Conservation (phyloP, 2,329 filamentous ascomycete species). For the Phymatotrichopsis omnivora region DNA sequence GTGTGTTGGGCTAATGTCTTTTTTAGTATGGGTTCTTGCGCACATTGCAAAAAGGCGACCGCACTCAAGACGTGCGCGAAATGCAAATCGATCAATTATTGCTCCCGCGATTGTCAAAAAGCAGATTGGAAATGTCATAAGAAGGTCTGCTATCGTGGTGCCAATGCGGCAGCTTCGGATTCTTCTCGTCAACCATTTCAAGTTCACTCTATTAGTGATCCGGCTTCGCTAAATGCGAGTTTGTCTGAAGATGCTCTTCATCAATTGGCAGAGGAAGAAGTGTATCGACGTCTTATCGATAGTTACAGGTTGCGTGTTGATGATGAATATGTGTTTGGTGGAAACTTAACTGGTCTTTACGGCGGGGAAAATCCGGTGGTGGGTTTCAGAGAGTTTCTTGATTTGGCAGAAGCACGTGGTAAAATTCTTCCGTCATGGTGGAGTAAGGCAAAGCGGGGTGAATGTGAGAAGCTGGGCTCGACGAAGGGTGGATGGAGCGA, state of each 20-base stretch:
- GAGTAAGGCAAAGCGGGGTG: too few relatives aligned
- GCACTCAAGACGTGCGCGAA: conserved; percentile 40
- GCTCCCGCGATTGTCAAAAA: conserved; percentile 45
- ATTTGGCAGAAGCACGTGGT: neutral
- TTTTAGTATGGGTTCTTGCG: too few relatives aligned
- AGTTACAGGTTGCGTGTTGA: conserved; percentile 41
- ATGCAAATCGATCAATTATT: conserved; percentile 42
- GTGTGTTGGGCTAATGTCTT: too few relatives aligned
- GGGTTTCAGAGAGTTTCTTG: conserved; percentile 8
- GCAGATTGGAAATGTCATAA: conserved; percentile 44
- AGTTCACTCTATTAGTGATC: neutral
- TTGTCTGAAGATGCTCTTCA: conserved; percentile 36
- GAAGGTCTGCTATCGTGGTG: conserved; percentile 36
- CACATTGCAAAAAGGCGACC: too few relatives aligned
- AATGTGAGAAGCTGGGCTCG: too few relatives aligned
- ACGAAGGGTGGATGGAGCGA: too few relatives aligned
- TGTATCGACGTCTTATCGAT: conserved; percentile 42
- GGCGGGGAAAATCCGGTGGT: conserved; percentile 2
- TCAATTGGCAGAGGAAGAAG: conserved; percentile 38
- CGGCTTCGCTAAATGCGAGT: neutral
- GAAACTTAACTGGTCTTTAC: conserved; percentile 6
- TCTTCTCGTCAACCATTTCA: neutral
- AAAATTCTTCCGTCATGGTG: too few relatives aligned
- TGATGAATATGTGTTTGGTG: conserved; percentile 34
- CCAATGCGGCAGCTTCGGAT: too few relatives aligned